Base-by-base conservation (phyloP, 306 rosid species). In the Cucurbita maxima region DNA sequence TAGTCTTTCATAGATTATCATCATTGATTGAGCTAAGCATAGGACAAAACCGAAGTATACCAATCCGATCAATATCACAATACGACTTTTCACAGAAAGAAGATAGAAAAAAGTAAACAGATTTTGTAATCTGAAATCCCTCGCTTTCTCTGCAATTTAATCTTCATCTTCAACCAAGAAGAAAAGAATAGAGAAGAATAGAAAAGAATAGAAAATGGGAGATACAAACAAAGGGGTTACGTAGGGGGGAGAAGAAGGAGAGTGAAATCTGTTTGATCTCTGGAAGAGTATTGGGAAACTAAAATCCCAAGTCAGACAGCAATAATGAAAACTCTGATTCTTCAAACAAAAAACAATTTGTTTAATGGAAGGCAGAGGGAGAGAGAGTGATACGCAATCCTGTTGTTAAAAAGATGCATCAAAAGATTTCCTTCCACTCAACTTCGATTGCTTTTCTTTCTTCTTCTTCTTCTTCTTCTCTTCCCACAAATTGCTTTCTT, bases 291-390 rank as follows among this genome's bases (percentile, higher is more conserved):
- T 88, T 90, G 92, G 88, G 85, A 90, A 66, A 81, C 80, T 84
- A 84, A 92, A 92, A 88, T 86, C 91, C 90, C 88, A 79, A 84
- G 86, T 89, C 90, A 81, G 88, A 85, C 66, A 78, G 90, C 90
- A 89, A 85, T 86, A 80, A 88, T 82, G 71, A 80, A 78, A 81
- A 73, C 74, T 72, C 81, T 77, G 79, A 15, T 47, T 52, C 51
- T 47, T 36, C 73, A 19, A 38, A 10, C 73, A 19, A 38, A 22
- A 47, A 63, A 10, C 5, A 60, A 4, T 30, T 76, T 37, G 20
- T 48, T 71, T 71, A 71, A 78, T 75, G 82, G 63, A 43, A 76
- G 20, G 12, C 10, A 8, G 4, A 30, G 19, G 11, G n/a, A 18
- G 13, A 38, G 30, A 13, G 71, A 61, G 84, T 81, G 83, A 81